Evolutionary conservation across 140 eudicot species (phyloP).

Genomic region (Anethum foeniculum): DNA sequence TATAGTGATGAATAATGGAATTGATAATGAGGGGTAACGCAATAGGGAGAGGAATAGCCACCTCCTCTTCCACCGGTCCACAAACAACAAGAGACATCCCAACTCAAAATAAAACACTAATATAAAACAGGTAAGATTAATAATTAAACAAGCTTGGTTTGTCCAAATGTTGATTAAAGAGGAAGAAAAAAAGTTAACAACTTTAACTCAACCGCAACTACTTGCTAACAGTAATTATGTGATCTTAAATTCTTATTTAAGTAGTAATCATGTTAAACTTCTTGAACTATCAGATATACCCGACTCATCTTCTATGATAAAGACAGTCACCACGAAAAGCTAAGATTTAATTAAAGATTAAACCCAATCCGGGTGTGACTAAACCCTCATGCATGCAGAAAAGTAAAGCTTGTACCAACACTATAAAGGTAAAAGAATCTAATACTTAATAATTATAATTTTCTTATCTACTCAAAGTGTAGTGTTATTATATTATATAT

Average conservation of each 20-base stretch:
- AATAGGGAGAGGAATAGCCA: constrained; percentile 10
- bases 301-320: not conserved
- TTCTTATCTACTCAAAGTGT: constrained; percentile 1
- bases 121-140: not conserved
- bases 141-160: not conserved
- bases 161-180: not conserved
- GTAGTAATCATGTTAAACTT: not conserved
- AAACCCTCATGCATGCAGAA: not conserved
- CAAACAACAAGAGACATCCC: not conserved
- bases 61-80: constrained; percentile 13
- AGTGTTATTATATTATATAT: not conserved
- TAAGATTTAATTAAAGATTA: not conserved
- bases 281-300: not conserved
- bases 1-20: constrained; percentile 20
- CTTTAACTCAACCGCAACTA: not conserved
- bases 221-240: not conserved
- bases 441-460: not conserved
- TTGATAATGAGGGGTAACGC: constrained; percentile 15
- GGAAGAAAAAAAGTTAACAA: not conserved
- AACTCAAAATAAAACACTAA: not conserved
- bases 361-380: not conserved
- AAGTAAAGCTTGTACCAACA: not conserved
- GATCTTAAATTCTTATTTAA: not conserved
- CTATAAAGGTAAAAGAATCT: not conserved
- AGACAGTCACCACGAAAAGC: not conserved